These are phyloP conservation scores for Magnaporthales sp. DNA, from an alignment of 2,329 filamentous ascomycete genomes.

Conservation along the genomic window DNA sequence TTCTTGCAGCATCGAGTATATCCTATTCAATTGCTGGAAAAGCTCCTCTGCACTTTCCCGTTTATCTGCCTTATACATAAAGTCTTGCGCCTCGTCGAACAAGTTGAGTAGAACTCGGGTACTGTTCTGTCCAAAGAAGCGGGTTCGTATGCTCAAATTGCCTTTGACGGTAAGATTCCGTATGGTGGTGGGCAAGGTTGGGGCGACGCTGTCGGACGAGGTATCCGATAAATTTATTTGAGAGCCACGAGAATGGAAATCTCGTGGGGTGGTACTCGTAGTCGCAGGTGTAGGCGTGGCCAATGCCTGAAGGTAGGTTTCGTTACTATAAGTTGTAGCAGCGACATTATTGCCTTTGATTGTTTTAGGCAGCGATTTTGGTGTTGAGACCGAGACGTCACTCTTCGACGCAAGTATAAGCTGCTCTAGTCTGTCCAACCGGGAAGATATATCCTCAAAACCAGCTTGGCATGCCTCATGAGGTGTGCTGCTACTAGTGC, in stretches of 20 bases:
- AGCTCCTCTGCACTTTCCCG: constrained; percentile 31
- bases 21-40: constrained; percentile 34
- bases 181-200: constrained; percentile 29
- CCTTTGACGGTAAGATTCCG: constrained; percentile 42
- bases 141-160: constrained; percentile 33
- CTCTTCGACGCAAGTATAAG: constrained; percentile 31
- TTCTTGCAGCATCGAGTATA: constrained; percentile 38
- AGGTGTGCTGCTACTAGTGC: not conserved
- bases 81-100: constrained; percentile 45
- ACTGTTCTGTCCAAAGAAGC: constrained; percentile 45
- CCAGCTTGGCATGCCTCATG: not conserved
- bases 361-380: not conserved
- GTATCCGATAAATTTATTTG: constrained; percentile 13
- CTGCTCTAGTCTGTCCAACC: constrained; percentile 46
- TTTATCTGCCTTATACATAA: constrained; percentile 33
- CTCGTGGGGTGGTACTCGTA: constrained; percentile 3
- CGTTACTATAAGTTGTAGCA: not conserved
- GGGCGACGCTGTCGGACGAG: constrained; percentile 2
- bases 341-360: not conserved
- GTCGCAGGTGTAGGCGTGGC: not conserved
- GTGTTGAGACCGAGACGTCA: constrained; percentile 18
- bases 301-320: not conserved
- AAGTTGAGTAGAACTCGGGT: constrained; percentile 44
- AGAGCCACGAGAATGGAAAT: constrained; percentile 12
- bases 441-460: constrained; percentile 37